Base-by-base conservation (phyloP, 1,284 basidiomycete genomes). In the Heliocybe sulcata region DNA sequence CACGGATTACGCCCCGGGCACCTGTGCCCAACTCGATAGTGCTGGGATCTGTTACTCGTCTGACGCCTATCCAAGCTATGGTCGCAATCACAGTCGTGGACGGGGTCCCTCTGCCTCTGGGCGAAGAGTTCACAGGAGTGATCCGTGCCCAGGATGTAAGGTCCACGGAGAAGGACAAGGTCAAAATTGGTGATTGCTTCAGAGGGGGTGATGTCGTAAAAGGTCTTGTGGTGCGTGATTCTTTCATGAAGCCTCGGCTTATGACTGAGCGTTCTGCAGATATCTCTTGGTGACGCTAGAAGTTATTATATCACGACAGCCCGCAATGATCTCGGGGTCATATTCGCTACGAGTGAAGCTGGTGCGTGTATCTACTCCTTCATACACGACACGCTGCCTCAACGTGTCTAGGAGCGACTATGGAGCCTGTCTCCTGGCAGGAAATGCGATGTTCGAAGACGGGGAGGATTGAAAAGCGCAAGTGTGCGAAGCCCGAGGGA, bases 281-380 rank as follows among this genome's bases (percentile, higher is more conserved):
- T 95, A 53, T 96, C 92, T 14, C 76, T 96, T 31, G 92, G 94
- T n/a, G 93, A 96, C 72, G 87, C 92, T 22, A 80, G 92, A 54
- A 94, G 88, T 63, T 98, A 98, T 72, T 97, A 94, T 72, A 80
- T 98, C 33, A 93, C 94, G 0, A 99, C 97, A 3, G 94, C 93
- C 4, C 79, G 90, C 45, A 98, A 98, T 69, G 89, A 96, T 61
- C 81, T 98, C 2, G 96, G 97, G 1, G 94, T 96, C 12, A 85
- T 94, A 53, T 92, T 90, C 67, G 92, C 91, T 10, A 88, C 86
- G 3, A 90, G 88, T 67, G 87, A 90, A 69, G 83, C 86, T 56
- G 88, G 89, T 83, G 61, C 67, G 72, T 67, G 20, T 27, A n/a
- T 48, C 27, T 35, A 47, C 22, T 25, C 19, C 23, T 53, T 2